Conservation (phyloP, 176 grass and related monocot genomes). For the Aegilops bicornis region DNA sequence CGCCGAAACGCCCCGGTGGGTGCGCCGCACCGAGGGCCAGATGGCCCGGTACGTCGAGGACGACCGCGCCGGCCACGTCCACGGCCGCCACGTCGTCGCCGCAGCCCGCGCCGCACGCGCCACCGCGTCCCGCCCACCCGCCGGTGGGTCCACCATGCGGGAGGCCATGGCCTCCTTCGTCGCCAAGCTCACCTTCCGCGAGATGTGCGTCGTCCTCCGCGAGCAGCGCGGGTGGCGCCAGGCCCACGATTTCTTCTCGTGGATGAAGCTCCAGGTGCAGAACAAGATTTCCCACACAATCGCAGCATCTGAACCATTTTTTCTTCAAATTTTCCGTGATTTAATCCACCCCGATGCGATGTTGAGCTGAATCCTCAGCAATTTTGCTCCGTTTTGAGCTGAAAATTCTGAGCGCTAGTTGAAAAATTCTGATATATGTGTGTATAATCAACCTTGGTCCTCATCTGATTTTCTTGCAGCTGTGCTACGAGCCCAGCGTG, state of each 20-base stretch:
- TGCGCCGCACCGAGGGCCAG: constrained; percentile 73
- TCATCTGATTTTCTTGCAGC: constrained; percentile 32
- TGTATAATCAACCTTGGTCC: not conserved
- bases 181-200: constrained; percentile 78
- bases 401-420: too few relatives aligned
- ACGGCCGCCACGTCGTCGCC: constrained; percentile 78
- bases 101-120: constrained; percentile 64
- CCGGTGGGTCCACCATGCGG: constrained; percentile 50
- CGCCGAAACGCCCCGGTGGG: constrained; percentile 77
- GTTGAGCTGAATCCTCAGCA: not conserved
- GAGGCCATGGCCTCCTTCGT: constrained; percentile 78
- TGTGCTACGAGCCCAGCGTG: constrained; percentile 87
- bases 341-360: too few relatives aligned
- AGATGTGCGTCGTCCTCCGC: constrained; percentile 93
- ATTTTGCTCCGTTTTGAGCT: not conserved
- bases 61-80: constrained; percentile 74
- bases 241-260: constrained; percentile 83
- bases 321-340: not conserved
- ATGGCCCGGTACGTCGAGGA: constrained; percentile 82
- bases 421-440: too few relatives aligned
- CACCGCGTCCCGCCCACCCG: constrained; percentile 39
- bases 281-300: not conserved
- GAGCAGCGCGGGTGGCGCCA: constrained; percentile 82
- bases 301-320: too few relatives aligned
- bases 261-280: constrained; percentile 84